These are phyloP conservation scores for Pyrus hybrid DNA, from an alignment of 331 rosid genomes.

Conservation along the genomic window DNA sequence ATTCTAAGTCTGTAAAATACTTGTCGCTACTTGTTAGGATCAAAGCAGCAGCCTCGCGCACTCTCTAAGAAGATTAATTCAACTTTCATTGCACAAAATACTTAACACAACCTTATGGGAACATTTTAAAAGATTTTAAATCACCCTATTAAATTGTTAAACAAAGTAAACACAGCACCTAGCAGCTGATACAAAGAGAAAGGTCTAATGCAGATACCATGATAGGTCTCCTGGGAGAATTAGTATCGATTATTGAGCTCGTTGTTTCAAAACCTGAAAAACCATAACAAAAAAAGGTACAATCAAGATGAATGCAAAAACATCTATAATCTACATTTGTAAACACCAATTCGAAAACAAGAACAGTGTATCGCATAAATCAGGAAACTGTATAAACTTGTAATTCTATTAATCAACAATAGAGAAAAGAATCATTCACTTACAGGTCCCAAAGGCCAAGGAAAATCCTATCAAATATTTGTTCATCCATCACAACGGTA, in stretches of 20 bases:
- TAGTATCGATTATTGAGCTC: background rate
- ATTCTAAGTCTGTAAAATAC: background rate
- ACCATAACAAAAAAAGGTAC: background rate
- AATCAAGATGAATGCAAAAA: background rate
- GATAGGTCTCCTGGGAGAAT: conserved; percentile 7
- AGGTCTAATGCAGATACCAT: conserved; percentile 7
- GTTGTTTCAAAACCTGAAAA: conserved; percentile 10
- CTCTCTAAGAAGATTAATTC: background rate
- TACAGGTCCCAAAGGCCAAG: background rate
- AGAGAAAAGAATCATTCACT: background rate
- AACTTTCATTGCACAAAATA: background rate
- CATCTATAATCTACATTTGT: background rate
- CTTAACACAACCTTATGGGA: background rate
- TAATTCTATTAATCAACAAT: background rate
- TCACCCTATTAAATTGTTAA: background rate
- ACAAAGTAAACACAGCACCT: background rate
- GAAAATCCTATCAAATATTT: background rate
- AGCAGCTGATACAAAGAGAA: background rate
- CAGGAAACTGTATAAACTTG: background rate
- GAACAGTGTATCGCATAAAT: background rate
- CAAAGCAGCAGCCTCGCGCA: background rate
- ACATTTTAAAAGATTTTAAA: background rate
- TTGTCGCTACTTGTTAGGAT: background rate
- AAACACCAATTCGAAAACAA: background rate
- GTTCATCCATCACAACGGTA: background rate